These are phyloP conservation scores for Neckera pumila DNA, from an alignment of 225 moss, liverwort and hornwort genomes.

Conservation along the genomic window DNA sequence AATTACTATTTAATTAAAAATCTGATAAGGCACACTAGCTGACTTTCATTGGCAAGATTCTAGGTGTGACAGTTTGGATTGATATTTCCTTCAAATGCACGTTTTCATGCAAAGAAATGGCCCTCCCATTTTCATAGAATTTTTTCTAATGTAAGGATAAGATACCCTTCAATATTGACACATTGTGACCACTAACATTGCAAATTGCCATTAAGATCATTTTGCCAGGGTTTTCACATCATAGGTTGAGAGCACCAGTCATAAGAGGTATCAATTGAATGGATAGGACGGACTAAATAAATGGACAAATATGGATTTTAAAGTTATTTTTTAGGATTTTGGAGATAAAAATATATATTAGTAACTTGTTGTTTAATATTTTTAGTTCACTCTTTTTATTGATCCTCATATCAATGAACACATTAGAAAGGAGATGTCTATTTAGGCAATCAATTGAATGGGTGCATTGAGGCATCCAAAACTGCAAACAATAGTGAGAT, in stretches of 20 bases:
- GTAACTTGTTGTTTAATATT: not conserved
- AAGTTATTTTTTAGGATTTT: not conserved
- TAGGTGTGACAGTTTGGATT: no score
- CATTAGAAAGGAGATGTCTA: not conserved
- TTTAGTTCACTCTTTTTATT: not conserved
- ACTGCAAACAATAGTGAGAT: not conserved
- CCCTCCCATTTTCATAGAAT: no score
- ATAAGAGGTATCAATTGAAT: rapidly evolving
- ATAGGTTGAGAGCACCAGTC: rapidly evolving
- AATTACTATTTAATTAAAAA: no score
- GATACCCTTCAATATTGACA: rapidly evolving
- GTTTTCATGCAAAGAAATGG: no score
- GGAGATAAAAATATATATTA: not conserved
- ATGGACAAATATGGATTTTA: not conserved
- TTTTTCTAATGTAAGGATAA: no score
- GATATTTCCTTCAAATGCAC: no score
- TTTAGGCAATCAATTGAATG: not conserved
- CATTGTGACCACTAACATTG: not conserved
- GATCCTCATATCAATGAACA: not conserved
- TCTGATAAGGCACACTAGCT: no score
- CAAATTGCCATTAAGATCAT: not conserved
- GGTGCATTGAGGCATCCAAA: not conserved
- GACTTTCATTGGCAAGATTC: no score
- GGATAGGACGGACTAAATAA: rapidly evolving
- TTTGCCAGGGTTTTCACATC: not conserved